A percentile compares a stretch with the other conserved stretches of the same genome.
phyloP scores from a whole-genome alignment of 2,329 filamentous ascomycete species.

The Colletotrichum endophyticum region DNA sequence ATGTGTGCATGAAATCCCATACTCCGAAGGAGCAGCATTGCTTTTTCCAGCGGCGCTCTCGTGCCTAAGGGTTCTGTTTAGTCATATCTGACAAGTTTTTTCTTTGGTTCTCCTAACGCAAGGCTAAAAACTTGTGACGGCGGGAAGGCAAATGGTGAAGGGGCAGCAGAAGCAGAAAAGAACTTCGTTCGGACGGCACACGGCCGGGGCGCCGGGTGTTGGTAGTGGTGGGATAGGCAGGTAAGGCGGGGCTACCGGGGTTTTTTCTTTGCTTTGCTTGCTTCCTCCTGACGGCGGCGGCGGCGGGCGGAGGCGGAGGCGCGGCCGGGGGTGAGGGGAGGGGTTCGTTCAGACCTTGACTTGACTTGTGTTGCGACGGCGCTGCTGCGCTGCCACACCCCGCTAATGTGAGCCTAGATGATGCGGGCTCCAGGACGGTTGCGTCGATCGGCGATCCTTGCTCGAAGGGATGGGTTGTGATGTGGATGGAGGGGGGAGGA shows the following conservation, averaged over 20 bases:
- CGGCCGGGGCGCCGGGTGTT: not conserved
- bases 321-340: not conserved
- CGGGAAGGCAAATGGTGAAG: not conserved
- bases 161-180: not conserved
- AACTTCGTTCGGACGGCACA: not conserved
- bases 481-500: not conserved
- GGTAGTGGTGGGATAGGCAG: not conserved
- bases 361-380: not conserved
- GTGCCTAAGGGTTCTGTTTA: not conserved
- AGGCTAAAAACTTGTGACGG: not conserved
- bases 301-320: not conserved
- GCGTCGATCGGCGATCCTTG: slow-evolving; percentile 9
- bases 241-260: slow-evolving; percentile 1
- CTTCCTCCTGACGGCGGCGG: not conserved
- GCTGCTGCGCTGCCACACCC: not conserved
- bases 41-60: not conserved
- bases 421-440: slow-evolving; percentile 7
- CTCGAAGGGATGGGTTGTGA: not conserved
- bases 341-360: not conserved
- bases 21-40: not conserved
- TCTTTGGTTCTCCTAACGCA: not conserved
- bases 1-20: not conserved
- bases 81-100: not conserved
- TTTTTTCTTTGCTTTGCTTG: not conserved
- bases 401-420: not conserved